Evolutionary conservation across 1,284 basidiomycete species (phyloP).

Genomic region (Leccinum pachyderme): DNA sequence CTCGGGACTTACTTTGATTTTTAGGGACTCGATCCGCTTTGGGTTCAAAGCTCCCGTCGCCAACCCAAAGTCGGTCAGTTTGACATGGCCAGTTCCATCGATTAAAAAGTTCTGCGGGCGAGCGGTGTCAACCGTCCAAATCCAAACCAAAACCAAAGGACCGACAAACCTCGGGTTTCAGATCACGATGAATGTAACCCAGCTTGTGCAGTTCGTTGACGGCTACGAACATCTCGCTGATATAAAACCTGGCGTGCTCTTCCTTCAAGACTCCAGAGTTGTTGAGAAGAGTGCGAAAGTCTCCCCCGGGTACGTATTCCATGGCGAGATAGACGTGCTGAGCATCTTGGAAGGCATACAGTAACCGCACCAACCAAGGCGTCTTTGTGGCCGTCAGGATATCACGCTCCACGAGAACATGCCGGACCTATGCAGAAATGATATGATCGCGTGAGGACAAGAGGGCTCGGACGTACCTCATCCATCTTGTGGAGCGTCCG

Average conservation of each 20-base stretch:
- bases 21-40: conserved; percentile 91
- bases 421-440: conserved; percentile 62
- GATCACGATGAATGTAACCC: conserved; percentile 95
- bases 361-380: conserved; percentile 87
- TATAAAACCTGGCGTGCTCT: conserved; percentile 93
- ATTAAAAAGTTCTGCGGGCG: conserved; percentile 90
- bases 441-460: background rate
- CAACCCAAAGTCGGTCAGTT: conserved; percentile 97
- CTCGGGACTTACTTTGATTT: conserved; percentile 67
- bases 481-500: conserved; percentile 95
- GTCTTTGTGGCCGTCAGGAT: conserved; percentile 95
- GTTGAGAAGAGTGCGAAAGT: conserved; percentile 93
- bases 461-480: conserved; percentile 55
- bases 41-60: conserved; percentile 97
- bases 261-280: conserved; percentile 96
- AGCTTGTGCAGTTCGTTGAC: conserved; percentile 92
- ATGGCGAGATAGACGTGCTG: conserved; percentile 92
- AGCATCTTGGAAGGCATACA: conserved; percentile 94
- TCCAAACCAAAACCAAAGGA: background rate
- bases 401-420: conserved; percentile 95
- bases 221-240: conserved; percentile 92
- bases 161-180: conserved; percentile 85
- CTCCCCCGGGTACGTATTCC: conserved; percentile 98
- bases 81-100: conserved; percentile 94
- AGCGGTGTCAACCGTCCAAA: background rate